Evolutionary conservation across 306 rosid species (phyloP).

Genomic region (Prunus kanzakura): DNA sequence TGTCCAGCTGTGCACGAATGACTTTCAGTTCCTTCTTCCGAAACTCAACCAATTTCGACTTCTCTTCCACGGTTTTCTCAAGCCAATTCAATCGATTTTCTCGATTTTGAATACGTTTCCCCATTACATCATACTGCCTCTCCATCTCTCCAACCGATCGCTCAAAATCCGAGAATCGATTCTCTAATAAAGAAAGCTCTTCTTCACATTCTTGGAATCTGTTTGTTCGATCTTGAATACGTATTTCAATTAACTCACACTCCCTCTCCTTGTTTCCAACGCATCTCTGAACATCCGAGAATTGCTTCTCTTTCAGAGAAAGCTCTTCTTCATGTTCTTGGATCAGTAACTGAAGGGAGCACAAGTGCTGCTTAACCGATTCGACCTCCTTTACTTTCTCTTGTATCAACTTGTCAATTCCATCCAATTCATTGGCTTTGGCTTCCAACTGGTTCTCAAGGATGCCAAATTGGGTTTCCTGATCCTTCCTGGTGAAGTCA

Average conservation of each 20-base stretch:
- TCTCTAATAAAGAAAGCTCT: not conserved
- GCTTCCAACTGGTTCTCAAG: not conserved
- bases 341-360: not conserved
- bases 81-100: not conserved
- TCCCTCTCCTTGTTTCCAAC: conserved; percentile 9
- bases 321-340: not conserved
- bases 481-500: not conserved
- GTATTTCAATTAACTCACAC: not conserved
- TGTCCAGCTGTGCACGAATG: not conserved
- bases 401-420: not conserved
- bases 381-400: not conserved
- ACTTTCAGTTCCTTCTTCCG: not conserved
- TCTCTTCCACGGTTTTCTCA: not conserved
- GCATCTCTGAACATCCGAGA: conserved; percentile 2
- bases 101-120: not conserved
- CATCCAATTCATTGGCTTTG: not conserved
- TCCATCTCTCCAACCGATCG: not conserved
- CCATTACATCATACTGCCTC: not conserved
- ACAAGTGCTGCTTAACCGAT: not conserved
- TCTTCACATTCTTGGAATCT: not conserved
- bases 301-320: not conserved
- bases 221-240: not conserved
- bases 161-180: conserved; percentile 3
- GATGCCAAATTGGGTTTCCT: not conserved
- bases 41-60: not conserved